Evolutionary conservation across 73 alveolate genomes (phyloP), one percentile per base, ranked within the genome.

Genomic region (Paramecium pentaurelia): DNA sequence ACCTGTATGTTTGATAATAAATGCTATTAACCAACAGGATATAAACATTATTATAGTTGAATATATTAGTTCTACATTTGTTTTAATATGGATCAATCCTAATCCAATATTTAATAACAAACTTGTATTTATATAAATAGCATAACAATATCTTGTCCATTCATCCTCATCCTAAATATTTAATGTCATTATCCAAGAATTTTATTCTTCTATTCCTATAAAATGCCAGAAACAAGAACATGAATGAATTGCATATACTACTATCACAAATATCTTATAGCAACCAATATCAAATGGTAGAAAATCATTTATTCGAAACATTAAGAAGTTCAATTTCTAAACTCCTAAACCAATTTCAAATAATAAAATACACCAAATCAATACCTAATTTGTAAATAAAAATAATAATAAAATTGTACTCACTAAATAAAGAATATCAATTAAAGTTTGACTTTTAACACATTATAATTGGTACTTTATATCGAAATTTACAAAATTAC

Each of bases 211-310:
- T 3, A 38, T 11, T 37, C 87, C 87, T 30, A 73, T 36, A 38
- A 37, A 73, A n/a, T 73, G 87, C 87, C 87, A 73, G 12, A 73
- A 37, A 20, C 87, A 73, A 12, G 87, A 36, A 38, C 14, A 73
- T 37, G 16, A 8, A 73, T 73, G 87, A 16, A 40, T 37, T 14
- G 16, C 58, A 37, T 37, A 73, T 7, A 73, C 11, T 12, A 73
- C 34, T 11, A 25, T 37, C 20, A 64, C 30, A 42, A 64, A 34
- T 32, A 64, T 28, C 10, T 64, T 32, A 12, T 32, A 34, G 3
- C 16, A 64, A 28, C 47, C 84, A 64, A 28, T 32, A 11, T 64
- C 47, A 64, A 32, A 64, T 7, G 84, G 84, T 8, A 64, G 20
- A 34, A 64, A 64, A 28, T 64, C 84, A 64, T 34, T 64, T 32